phyloP scores from a whole-genome alignment of 2,329 filamentous ascomycete genomes.

The Pseudogymnoascus sp. region DNA sequence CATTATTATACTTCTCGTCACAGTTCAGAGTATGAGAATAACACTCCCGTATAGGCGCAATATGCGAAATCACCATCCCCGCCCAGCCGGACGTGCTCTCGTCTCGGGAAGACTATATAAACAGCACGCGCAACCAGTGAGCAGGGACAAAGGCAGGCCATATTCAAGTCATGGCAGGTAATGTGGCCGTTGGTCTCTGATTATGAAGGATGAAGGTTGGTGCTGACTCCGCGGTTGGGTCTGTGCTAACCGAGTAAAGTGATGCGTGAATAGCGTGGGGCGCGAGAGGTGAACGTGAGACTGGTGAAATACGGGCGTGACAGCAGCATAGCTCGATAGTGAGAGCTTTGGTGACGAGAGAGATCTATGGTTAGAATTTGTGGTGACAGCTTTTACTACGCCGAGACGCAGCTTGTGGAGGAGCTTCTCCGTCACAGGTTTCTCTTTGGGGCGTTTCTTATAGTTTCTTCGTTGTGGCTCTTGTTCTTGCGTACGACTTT shows the following conservation, averaged over 20 bases:
- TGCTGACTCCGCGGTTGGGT: background rate
- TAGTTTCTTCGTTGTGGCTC: too few relatives aligned
- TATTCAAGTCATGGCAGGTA: too few relatives aligned
- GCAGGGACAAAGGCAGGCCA: background rate
- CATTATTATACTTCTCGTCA: background rate
- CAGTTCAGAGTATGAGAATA: background rate
- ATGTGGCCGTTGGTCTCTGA: too few relatives aligned
- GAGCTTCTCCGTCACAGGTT: too few relatives aligned
- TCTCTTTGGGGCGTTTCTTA: too few relatives aligned
- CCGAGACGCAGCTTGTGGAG: too few relatives aligned
- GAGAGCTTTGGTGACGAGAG: background rate
- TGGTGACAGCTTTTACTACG: background rate
- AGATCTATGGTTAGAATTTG: background rate
- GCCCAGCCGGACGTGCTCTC: background rate
- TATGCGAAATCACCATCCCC: background rate
- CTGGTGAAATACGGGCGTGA: background rate
- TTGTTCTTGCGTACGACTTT: too few relatives aligned
- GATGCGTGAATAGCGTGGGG: too few relatives aligned
- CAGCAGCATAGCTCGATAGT: background rate
- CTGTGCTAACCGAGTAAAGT: too few relatives aligned
- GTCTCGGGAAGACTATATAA: background rate
- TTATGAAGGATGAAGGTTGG: background rate
- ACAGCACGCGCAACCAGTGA: background rate
- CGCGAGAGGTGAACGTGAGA: background rate
- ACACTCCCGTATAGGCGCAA: too few relatives aligned